A percentile compares a stretch with the other conserved stretches of the same genome.
phyloP scores from a whole-genome alignment of 257 asterid species.

The Paraleonurus japonicus region DNA sequence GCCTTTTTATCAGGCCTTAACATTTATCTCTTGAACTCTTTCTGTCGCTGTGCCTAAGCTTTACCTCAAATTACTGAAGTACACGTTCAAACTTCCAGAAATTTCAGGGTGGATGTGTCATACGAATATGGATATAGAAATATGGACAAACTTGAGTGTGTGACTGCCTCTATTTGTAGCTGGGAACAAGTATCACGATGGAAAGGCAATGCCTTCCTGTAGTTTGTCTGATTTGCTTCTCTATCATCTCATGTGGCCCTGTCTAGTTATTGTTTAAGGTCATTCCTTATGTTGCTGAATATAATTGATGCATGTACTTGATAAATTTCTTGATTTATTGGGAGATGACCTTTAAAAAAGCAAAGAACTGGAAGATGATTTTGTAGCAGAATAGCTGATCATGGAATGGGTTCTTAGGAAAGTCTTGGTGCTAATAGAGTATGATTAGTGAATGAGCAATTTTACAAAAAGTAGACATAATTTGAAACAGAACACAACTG shows the following conservation, averaged over 20 bases:
- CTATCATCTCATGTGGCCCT: conserved; percentile 1
- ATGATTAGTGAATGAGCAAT: conserved; percentile 19
- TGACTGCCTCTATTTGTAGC: not conserved
- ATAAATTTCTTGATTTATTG: conserved; percentile 13
- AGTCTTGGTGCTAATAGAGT: conserved; percentile 19
- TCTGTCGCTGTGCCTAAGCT: no score
- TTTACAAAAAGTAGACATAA: conserved; percentile 1
- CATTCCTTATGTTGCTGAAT: conserved; percentile 17
- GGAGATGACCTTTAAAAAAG: conserved; percentile 7
- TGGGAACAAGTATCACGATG: not conserved
- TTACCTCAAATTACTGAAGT: no score
- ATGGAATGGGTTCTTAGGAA: not conserved
- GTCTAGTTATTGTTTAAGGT: conserved; percentile 14
- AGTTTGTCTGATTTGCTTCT: not conserved
- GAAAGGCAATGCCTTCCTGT: not conserved
- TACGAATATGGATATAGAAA: not conserved
- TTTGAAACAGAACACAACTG: conserved; percentile 19
- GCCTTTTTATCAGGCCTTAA: not conserved
- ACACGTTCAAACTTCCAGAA: not conserved
- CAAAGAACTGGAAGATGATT: conserved; percentile 4
- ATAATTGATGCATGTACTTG: conserved; percentile 7
- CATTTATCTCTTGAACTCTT: not conserved
- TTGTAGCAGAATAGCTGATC: not conserved
- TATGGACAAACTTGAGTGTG: not conserved
- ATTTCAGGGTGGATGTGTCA: not conserved